These are phyloP conservation scores for Podaxis sp. DNA, from an alignment of 768 basidiomycete genomes.

Conservation along the genomic window DNA sequence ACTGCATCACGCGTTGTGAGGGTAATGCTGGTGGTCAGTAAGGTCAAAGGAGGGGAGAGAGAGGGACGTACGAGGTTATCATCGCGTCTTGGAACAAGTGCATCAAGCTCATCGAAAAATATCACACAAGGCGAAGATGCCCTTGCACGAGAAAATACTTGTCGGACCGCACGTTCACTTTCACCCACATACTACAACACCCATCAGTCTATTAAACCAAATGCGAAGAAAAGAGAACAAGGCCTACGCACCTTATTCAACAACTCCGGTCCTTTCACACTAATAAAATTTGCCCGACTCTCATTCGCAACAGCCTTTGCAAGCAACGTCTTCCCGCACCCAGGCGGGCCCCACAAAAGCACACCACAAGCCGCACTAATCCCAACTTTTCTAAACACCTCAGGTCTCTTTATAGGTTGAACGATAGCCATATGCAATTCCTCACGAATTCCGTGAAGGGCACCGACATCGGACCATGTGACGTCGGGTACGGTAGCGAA, in stretches of 20 bases:
- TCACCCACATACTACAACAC: conserved; percentile 86
- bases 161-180: conserved; percentile 91
- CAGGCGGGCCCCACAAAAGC: conserved; percentile 97
- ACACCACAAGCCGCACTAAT: conserved; percentile 93
- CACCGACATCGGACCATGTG: conserved; percentile 93
- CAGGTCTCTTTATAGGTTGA: conserved; percentile 88
- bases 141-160: conserved; percentile 90
- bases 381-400: conserved; percentile 84
- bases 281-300: conserved; percentile 93
- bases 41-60: not conserved
- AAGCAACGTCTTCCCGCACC: conserved; percentile 96
- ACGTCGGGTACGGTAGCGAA: conserved; percentile 97
- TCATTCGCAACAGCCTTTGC: conserved; percentile 99
- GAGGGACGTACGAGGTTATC: conserved; percentile 70
- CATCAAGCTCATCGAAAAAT: conserved; percentile 95
- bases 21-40: not conserved
- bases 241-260: conserved; percentile 78
- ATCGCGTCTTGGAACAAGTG: conserved; percentile 86
- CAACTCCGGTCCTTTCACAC: conserved; percentile 95
- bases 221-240: not conserved
- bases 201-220: not conserved
- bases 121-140: conserved; percentile 94
- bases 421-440: conserved; percentile 98
- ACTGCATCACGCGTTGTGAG: conserved; percentile 41
- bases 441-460: conserved; percentile 80